phyloP scores from a whole-genome alignment of 2,329 filamentous ascomycete species.

The Arachnopeziza araneosa region DNA sequence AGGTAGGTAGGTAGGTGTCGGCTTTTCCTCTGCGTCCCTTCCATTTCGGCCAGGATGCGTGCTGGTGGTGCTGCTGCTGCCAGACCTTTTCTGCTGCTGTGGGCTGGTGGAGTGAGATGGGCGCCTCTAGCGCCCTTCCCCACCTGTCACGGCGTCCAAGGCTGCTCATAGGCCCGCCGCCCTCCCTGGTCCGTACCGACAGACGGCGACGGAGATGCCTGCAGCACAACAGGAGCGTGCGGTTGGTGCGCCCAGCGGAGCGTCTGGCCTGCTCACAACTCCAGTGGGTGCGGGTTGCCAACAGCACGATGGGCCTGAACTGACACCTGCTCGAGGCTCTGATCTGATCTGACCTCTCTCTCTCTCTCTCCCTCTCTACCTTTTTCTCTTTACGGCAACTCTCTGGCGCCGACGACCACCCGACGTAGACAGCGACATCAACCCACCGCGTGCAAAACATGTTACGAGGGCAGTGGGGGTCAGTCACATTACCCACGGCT shows the following conservation, averaged over 20 bases:
- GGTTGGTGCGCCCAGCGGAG: not conserved
- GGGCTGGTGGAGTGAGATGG: conserved; percentile 3
- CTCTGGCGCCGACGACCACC: not conserved
- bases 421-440: not conserved
- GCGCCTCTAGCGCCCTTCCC: not conserved
- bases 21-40: not conserved
- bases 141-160: not conserved
- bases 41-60: not conserved
- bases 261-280: too few relatives aligned
- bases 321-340: not conserved
- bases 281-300: not conserved
- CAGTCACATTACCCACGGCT: not conserved
- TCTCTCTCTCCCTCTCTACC: too few relatives aligned
- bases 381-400: not conserved
- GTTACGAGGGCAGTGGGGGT: not conserved
- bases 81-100: conserved; percentile 3
- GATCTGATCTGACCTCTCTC: too few relatives aligned
- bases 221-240: not conserved
- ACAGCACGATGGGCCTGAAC: too few relatives aligned
- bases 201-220: not conserved
- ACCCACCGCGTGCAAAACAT: not conserved
- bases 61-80: not conserved
- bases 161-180: not conserved
- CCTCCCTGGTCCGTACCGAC: not conserved
- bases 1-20: too few relatives aligned